Conservation (phyloP, 1,284 basidiomycete species). For the Trametes sp. region DNA sequence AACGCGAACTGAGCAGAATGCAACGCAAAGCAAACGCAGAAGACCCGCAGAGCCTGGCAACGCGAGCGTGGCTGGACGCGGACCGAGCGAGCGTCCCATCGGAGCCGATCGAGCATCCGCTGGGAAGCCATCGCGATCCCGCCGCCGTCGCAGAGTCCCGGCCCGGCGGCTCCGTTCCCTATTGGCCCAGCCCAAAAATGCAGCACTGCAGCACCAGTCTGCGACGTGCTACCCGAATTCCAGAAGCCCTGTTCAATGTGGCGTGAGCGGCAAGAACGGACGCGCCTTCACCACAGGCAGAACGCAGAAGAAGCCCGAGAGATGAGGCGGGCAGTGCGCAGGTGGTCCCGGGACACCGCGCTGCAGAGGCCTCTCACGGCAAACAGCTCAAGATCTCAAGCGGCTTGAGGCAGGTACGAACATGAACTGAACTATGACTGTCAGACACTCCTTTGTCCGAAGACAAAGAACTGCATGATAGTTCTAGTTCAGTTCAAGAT, state of each 20-base stretch:
- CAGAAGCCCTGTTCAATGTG: neutral
- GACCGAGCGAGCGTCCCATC: constrained; percentile 1
- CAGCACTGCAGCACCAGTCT: neutral
- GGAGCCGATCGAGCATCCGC: neutral
- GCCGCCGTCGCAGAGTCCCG: neutral
- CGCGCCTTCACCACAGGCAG: neutral
- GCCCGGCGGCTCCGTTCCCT: neutral
- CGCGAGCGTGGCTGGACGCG: neutral
- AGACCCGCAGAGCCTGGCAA: neutral
- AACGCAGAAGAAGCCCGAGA: neutral
- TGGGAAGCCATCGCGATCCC: constrained; percentile 2
- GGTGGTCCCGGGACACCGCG: neutral
- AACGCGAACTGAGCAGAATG: neutral
- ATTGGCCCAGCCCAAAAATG: neutral
- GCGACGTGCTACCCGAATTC: neutral
- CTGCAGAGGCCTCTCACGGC: neutral
- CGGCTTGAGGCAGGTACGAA: too few species aligned
- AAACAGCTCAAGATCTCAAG: neutral
- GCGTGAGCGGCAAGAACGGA: neutral
- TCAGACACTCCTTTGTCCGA: too few species aligned
- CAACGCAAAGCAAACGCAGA: neutral
- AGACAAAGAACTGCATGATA: too few species aligned
- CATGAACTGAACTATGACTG: too few species aligned
- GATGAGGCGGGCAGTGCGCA: neutral
- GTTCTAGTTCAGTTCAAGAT: too few species aligned